A percentile compares a stretch with the other conserved stretches of the same genome.
Evolutionary conservation across 2,329 filamentous ascomycete genomes (phyloP).

Genomic region (Ceratocystis cubensis): DNA sequence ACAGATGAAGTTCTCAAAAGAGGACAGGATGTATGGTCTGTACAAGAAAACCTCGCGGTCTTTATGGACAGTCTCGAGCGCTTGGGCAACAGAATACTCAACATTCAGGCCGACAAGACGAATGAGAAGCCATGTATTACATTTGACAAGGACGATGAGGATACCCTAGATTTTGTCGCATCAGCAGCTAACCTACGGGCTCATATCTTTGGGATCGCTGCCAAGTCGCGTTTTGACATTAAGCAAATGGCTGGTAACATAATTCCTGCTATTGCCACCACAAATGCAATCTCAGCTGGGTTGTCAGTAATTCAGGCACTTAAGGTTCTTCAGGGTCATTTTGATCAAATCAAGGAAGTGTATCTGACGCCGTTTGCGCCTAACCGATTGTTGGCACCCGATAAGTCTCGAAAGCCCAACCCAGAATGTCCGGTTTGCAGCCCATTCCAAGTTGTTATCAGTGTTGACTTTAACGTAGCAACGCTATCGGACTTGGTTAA

Average conservation of each 20-base stretch:
- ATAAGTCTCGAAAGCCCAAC: constrained; percentile 52
- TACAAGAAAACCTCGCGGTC: constrained; percentile 71
- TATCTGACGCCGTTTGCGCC: constrained; percentile 61
- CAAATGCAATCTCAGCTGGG: constrained; percentile 89
- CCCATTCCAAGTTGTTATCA: constrained; percentile 53
- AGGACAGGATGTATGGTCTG: constrained; percentile 68
- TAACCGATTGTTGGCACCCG: constrained; percentile 46
- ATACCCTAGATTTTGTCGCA: constrained; percentile 89
- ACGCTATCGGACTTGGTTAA: constrained; percentile 72
- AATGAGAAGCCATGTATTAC: constrained; percentile 53
- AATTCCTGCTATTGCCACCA: constrained; percentile 94
- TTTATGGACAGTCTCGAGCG: constrained; percentile 74
- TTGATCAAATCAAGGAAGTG: constrained; percentile 62
- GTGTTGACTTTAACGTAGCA: constrained; percentile 53
- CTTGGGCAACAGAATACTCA: constrained; percentile 59
- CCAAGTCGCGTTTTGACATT: constrained; percentile 85
- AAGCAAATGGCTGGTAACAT: constrained; percentile 99
- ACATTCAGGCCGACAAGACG: constrained; percentile 42
- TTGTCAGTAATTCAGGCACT: constrained; percentile 86
- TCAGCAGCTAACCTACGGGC: constrained; percentile 84
- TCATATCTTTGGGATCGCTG: constrained; percentile 74
- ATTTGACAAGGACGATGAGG: constrained; percentile 94
- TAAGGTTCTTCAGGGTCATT: constrained; percentile 69
- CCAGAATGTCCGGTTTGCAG: constrained; percentile 75
- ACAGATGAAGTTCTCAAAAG: constrained; percentile 41